A percentile compares a stretch with the other conserved stretches of the same genome.
Conservation (phyloP, 805 yeast species). For the Tetrapisispora namnaoensis region DNA sequence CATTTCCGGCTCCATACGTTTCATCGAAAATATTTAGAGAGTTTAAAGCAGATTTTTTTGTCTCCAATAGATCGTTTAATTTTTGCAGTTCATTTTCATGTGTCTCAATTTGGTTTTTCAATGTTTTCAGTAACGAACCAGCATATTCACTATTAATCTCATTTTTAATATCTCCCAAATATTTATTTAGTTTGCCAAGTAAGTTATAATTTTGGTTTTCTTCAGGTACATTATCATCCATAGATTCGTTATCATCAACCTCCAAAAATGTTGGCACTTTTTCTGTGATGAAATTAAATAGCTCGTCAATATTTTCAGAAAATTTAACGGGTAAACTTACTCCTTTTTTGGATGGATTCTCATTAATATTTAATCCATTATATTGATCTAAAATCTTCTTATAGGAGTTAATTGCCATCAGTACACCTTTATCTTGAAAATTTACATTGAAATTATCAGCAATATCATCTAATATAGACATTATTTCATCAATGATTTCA, state of each 20-base stretch:
- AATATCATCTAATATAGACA: slow-evolving; percentile 36
- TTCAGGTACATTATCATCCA: slow-evolving; percentile 9
- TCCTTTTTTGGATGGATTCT: background rate
- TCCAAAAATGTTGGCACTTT: slow-evolving; percentile 8
- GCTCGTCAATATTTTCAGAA: slow-evolving; percentile 7
- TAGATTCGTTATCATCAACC: background rate
- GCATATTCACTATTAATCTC: background rate
- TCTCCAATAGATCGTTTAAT: background rate
- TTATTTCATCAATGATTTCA: slow-evolving; percentile 30
- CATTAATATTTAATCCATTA: background rate
- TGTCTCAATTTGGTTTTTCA: slow-evolving; percentile 8
- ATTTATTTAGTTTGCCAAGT: background rate
- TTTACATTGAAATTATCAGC: slow-evolving; percentile 57
- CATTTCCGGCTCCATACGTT: slow-evolving; percentile 2
- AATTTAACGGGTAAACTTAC: slow-evolving; percentile 9
- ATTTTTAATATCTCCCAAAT: slow-evolving; percentile 1
- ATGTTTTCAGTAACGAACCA: background rate
- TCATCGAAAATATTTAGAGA: background rate
- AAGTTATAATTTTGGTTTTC: background rate
- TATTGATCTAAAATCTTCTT: slow-evolving; percentile 17
- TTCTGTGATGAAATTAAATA: slow-evolving; percentile 9
- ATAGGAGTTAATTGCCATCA: slow-evolving; percentile 44
- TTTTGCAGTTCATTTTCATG: slow-evolving; percentile 4
- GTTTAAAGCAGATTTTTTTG: slow-evolving; percentile 3
- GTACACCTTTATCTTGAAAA: slow-evolving; percentile 67